These are phyloP conservation scores for Apiospora koreana DNA, from an alignment of 2,329 filamentous ascomycete species.

Conservation along the genomic window DNA sequence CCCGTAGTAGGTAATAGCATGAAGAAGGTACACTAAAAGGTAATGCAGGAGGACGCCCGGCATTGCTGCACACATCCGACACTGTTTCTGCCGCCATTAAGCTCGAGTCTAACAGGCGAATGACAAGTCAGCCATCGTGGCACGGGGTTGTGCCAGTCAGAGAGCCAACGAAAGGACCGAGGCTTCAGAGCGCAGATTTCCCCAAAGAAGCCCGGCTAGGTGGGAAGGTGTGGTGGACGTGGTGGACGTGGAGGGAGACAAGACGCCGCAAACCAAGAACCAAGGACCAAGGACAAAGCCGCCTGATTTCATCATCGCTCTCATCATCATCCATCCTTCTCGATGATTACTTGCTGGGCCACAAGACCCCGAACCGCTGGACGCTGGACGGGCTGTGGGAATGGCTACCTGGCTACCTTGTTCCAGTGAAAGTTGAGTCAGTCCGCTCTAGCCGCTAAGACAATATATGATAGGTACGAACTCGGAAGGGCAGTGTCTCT, in stretches of 20 bases:
- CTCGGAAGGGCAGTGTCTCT: neutral
- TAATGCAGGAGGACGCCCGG: neutral
- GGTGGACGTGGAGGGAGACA: neutral
- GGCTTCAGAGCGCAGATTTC: neutral
- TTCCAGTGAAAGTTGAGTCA: neutral
- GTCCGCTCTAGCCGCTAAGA: neutral
- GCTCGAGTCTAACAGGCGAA: neutral
- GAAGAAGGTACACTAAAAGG: neutral
- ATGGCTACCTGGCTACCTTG: neutral
- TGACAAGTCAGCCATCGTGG: constrained; percentile 1
- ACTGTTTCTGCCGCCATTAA: neutral
- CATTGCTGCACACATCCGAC: constrained; percentile 8
- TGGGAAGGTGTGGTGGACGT: neutral
- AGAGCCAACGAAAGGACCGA: neutral
- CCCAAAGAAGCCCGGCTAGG: neutral
- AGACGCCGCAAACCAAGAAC: neutral
- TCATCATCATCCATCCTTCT: constrained; percentile 3
- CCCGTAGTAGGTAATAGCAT: neutral
- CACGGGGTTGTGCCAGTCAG: neutral
- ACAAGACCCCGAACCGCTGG: constrained; percentile 2
- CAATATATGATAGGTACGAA: neutral
- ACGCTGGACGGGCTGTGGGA: neutral
- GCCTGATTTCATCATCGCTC: constrained; percentile 2
- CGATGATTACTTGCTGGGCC: neutral
- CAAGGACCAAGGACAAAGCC: neutral